Base-by-base conservation (phyloP, 768 basidiomycete genomes). In the Tricholoma saponaceum region DNA sequence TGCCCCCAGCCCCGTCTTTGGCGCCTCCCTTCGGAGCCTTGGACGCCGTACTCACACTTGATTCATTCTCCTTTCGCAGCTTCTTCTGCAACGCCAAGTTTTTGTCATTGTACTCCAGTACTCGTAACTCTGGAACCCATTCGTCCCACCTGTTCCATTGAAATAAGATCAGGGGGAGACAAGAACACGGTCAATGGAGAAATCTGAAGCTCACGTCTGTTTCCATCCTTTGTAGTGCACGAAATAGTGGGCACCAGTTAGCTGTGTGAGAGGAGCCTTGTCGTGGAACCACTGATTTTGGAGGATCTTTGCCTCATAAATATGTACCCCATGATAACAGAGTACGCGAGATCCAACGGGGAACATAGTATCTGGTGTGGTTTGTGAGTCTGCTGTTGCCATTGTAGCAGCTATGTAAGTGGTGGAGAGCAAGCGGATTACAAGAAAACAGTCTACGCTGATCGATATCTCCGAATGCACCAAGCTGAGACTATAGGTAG, bases 161-260 rank as follows among this genome's bases (percentile, higher is more conserved):
- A 14, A 3, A 46, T 14, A 26, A 39, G 43, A 9, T 51, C 37
- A 43, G 46, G 52, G 60, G 41, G 44, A 47, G 47, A 28, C 8
- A n/a, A 54, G 30, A 58, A 43, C 49, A 18, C 14, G 41, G 44
- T 55, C 12, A n/a, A 35, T 26, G 1, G 12, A 32, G 30, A 32
- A 32, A 6, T 8, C 12, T 16, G 51, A n/a, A 33, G 76, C 84
- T 62, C 69, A 95, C 93, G 92, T 95, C 71, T 93, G 90, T 70
- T 98, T 99, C 97, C 97, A 99, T 8, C 97, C 97, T 72, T 98
- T 97, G 80, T 99, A 99, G 71, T 99, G 97, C 37, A 99, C 95
- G 59, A 90, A 87, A 73, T 92, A 98, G 65, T 96, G 92, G 3
- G 85, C 83, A 5, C 95, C 96, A 2, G 81, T 70, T 9, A 72